These are phyloP conservation scores for Paxillus ammoniavirescens DNA, from an alignment of 768 basidiomycete genomes.

Conservation along the genomic window DNA sequence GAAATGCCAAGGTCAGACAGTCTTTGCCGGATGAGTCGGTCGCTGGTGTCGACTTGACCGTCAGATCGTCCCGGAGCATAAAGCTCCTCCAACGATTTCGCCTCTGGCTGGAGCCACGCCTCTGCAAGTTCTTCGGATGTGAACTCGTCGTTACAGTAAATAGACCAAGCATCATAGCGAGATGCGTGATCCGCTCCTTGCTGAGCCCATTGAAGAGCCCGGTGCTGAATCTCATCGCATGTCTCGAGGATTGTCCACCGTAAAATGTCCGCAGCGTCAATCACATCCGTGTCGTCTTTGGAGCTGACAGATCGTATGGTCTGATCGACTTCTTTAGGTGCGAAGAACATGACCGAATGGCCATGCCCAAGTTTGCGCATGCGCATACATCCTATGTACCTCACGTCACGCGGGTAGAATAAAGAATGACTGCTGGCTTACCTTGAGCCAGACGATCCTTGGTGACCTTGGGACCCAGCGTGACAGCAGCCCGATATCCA, in stretches of 20 bases:
- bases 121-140: neutral
- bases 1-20: constrained; percentile 3
- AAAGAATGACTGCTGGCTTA: constrained; percentile 14
- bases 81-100: constrained; percentile 35
- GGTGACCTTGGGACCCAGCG: constrained; percentile 46
- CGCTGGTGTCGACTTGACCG: neutral
- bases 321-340: constrained; percentile 40
- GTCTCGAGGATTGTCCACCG: constrained; percentile 46
- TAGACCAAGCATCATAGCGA: constrained; percentile 22
- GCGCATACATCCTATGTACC: constrained; percentile 45
- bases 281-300: constrained; percentile 4
- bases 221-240: constrained; percentile 36
- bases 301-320: constrained; percentile 32
- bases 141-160: constrained; percentile 10
- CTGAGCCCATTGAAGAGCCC: constrained; percentile 40
- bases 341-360: constrained; percentile 45
- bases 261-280: constrained; percentile 36
- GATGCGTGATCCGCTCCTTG: constrained; percentile 38
- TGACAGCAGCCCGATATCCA: constrained; percentile 43
- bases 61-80: constrained; percentile 20
- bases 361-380: constrained; percentile 47
- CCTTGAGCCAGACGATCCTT: constrained; percentile 52
- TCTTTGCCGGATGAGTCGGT: constrained; percentile 24
- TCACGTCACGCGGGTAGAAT: neutral
- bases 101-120: constrained; percentile 41